phyloP scores from a whole-genome alignment of 192 early-diverging fungal species.

The Dissophora ornata region DNA sequence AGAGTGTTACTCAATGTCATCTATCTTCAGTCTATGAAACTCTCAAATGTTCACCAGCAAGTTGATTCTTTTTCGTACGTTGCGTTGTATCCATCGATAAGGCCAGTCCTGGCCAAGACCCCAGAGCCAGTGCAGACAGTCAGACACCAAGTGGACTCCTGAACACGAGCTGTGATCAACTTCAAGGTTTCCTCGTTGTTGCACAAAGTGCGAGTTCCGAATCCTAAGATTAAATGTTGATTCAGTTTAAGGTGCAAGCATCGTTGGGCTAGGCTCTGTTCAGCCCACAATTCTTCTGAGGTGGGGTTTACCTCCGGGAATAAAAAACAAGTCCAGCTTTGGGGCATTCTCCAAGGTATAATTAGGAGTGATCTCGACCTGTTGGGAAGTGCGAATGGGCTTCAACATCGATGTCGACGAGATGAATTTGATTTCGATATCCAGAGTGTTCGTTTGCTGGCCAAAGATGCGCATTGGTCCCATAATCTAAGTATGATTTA shows the following conservation, averaged over 20 bases:
- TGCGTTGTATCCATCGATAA: conserved; percentile 57
- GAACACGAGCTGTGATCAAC: conserved; percentile 8
- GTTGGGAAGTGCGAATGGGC: conserved; percentile 19
- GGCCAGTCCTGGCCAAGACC: conserved; percentile 58
- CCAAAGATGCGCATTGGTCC: conserved; percentile 51
- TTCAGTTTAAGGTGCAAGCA: too few species aligned
- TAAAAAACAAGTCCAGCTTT: conserved; percentile 47
- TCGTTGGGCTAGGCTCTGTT: too few species aligned
- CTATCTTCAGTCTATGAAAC: too few species aligned
- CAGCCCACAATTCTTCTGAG: too few species aligned
- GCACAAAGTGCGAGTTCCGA: conserved; percentile 15
- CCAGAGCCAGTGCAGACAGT: conserved; percentile 62
- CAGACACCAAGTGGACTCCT: conserved; percentile 45
- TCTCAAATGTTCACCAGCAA: too few species aligned
- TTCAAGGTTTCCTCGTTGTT: conserved; percentile 6
- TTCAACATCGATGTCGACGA: conserved; percentile 1
- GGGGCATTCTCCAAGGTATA: conserved; percentile 39
- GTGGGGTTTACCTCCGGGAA: conserved; percentile 53
- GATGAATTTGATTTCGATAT: conserved; percentile 41
- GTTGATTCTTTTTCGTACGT: conserved; percentile 33
- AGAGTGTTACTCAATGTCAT: too few species aligned
- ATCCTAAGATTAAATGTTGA: not conserved
- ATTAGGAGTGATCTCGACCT: conserved; percentile 33
- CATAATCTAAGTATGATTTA: conserved; percentile 5
- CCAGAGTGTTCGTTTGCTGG: conserved; percentile 13